Base-by-base conservation (phyloP, 1,284 basidiomycete genomes). In the Trichosporon sp. region DNA sequence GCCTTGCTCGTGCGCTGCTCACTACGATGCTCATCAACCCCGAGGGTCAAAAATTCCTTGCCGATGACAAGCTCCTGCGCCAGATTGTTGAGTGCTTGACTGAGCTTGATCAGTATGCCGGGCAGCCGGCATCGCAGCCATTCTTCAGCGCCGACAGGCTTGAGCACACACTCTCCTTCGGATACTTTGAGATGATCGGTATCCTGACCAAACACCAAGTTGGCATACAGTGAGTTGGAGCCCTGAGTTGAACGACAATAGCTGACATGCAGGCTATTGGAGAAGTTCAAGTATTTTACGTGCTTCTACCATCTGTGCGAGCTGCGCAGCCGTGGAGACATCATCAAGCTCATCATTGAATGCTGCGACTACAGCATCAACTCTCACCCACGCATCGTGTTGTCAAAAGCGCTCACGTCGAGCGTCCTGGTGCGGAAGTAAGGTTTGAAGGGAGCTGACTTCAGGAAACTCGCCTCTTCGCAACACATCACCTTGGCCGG, bases 181-280 rank as follows among this genome's bases (percentile, higher is more conserved):
- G 95, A 0, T 99, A 99, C 78, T 88, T 99, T 68, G 94, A 97
- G 74, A 94, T 99, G 89, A 84, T 99, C 2, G 95, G 95, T 3
- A 88, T 87, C 1, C 82, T 99, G 46, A 95, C 91, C 79, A 91
- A 89, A 73, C 86, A 89, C 66, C 85, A 87, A 31, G 91, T 96
- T 60, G 96, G 96, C 13, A 86, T 95, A 27, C 89, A 92, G 92
- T 93, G 76, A 67, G 89, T 83, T n/a, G 2, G 4, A 13, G 14
- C 4, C 3, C 8, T 21, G 23, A 21, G 31, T 32, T 23, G 34
- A 21, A 29, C n/a, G n/a, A n/a, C n/a, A n/a, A n/a, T n/a, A n/a
- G n/a, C 44, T 21, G 58, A 21, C 58, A 58, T n/a, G 7, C 70
- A 95, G 92, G 56, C 81, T 99, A 19, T 81, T 99, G 77, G 92